Conservation (phyloP, 805 yeast species). For the Cyberlindnera saturnus region DNA sequence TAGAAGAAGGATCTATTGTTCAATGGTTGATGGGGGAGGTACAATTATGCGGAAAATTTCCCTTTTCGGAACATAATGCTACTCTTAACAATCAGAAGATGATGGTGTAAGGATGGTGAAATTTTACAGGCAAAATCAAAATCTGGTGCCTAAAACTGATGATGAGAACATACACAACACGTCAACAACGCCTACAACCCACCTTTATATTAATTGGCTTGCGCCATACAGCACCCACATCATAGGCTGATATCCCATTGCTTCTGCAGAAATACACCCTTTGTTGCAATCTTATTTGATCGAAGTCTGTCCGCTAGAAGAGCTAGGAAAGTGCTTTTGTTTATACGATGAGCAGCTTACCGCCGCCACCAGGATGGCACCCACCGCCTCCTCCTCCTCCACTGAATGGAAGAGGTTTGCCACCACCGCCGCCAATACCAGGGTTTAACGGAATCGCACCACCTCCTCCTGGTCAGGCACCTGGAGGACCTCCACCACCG, state of each 20-base stretch:
- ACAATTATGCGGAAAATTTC: no score
- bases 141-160: neutral
- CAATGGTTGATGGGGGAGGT: no score
- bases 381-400: slow-evolving; percentile 26
- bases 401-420: slow-evolving; percentile 12
- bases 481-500: slow-evolving; percentile 24
- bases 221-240: no score
- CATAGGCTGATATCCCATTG: no score
- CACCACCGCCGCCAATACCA: slow-evolving; percentile 26
- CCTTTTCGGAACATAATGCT: no score
- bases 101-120: slow-evolving; percentile 1
- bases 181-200: no score
- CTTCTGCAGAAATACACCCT: no score
- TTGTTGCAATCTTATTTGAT: no score
- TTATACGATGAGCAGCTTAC: slow-evolving; percentile 8
- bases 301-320: neutral
- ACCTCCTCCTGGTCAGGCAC: slow-evolving; percentile 22
- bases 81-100: no score
- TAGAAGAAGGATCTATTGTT: no score
- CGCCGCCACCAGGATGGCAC: slow-evolving; percentile 29
- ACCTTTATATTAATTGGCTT: no score
- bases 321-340: neutral
- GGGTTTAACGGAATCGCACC: slow-evolving; percentile 13
- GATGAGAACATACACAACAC: neutral
- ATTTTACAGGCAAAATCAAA: neutral